Percentiles rank a stretch among this genome's conserved stretches.
Evolutionary conservation across 1,139 yeast species (phyloP).

Genomic region (Geotrichum fermentans): DNA sequence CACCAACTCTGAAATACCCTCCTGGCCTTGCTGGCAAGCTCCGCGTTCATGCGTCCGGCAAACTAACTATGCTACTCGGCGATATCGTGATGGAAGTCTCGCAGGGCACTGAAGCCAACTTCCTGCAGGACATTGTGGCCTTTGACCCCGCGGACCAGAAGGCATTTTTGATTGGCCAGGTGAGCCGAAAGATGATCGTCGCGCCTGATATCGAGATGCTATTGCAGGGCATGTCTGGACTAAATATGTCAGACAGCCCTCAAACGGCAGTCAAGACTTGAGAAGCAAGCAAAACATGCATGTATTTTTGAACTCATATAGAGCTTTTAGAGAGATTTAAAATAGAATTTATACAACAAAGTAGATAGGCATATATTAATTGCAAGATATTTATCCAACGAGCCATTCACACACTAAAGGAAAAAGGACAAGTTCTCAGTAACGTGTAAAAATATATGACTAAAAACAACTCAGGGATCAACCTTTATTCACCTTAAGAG

Average conservation of each 20-base stretch:
- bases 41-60: slow-evolving; percentile 78
- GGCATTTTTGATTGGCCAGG: slow-evolving; percentile 57
- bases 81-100: slow-evolving; percentile 63
- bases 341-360: neutral
- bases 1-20: slow-evolving; percentile 21
- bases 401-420: no score
- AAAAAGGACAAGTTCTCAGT: neutral
- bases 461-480: no score
- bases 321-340: neutral
- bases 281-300: no score
- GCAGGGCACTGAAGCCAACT: slow-evolving; percentile 67
- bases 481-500: no score
- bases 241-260: no score
- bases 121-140: slow-evolving; percentile 70
- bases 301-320: neutral
- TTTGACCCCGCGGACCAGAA: slow-evolving; percentile 47
- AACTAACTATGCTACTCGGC: slow-evolving; percentile 67
- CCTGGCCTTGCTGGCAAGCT: slow-evolving; percentile 66
- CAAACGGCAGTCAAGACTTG: no score
- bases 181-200: slow-evolving; percentile 53
- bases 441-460: no score
- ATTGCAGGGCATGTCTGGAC: slow-evolving; percentile 6
- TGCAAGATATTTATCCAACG: no score
- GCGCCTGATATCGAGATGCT: slow-evolving; percentile 41
- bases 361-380: no score